Evolutionary conservation across 1,284 basidiomycete species (phyloP).

Genomic region (Ceratobasidium sp.): DNA sequence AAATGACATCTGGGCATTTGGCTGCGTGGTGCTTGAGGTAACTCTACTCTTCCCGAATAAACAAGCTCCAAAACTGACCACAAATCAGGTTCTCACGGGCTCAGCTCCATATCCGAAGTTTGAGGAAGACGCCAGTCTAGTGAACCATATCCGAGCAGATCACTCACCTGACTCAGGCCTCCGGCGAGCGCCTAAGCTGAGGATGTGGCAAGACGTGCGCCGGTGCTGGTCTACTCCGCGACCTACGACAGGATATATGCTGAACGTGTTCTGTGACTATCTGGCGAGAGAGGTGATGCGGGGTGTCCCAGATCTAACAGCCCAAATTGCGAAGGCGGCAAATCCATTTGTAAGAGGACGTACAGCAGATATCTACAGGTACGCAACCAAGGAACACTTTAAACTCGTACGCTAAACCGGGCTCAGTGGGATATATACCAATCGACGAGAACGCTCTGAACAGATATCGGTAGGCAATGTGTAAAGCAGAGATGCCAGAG

Average conservation of each 20-base stretch:
- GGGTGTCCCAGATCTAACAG: constrained; percentile 12
- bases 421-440: constrained; percentile 1
- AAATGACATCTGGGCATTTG: constrained; percentile 25
- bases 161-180: constrained; percentile 10
- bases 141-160: constrained; percentile 2
- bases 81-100: background rate
- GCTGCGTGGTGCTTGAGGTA: constrained; percentile 24
- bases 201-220: constrained; percentile 9
- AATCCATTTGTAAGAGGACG: constrained; percentile 16
- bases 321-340: background rate
- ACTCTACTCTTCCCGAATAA: background rate
- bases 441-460: background rate
- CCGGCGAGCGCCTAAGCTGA: background rate
- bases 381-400: background rate
- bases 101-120: constrained; percentile 1
- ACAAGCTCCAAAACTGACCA: background rate
- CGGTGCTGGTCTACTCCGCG: constrained; percentile 20
- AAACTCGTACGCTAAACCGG: background rate
- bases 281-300: constrained; percentile 1
- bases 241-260: background rate
- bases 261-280: constrained; percentile 1
- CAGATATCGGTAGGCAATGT: background rate
- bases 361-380: constrained; percentile 20
- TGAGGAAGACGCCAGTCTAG: background rate
- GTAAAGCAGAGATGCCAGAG: background rate